phyloP scores from a whole-genome alignment of 2,329 filamentous ascomycete species.

The Colletotrichum filicis region DNA sequence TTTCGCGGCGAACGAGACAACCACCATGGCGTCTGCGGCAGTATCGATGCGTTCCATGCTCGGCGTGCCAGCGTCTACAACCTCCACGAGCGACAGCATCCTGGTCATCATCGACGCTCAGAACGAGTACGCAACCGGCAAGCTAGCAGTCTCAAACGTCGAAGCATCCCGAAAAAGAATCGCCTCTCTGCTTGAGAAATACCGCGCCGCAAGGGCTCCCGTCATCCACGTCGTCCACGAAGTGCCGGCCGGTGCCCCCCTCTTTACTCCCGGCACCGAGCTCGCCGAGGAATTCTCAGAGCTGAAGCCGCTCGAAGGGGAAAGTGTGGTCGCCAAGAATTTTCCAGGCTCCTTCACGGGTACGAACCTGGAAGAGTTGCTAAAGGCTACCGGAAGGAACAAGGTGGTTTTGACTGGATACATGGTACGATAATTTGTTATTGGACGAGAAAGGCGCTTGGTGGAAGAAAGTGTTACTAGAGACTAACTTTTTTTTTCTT shows the following conservation, averaged over 20 bases:
- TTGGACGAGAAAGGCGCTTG: too few species aligned
- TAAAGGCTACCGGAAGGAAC: slow-evolving; percentile 60
- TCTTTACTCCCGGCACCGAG: slow-evolving; percentile 72
- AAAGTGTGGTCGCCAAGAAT: slow-evolving; percentile 69
- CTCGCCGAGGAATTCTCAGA: slow-evolving; percentile 71
- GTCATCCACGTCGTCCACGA: slow-evolving; percentile 72
- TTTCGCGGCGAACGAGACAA: too few species aligned
- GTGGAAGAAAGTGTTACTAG: slow-evolving; percentile 22
- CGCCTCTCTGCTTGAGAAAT: slow-evolving; percentile 64
- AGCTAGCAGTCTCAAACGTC: slow-evolving; percentile 65
- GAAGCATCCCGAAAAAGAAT: slow-evolving; percentile 65
- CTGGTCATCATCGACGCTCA: slow-evolving; percentile 77
- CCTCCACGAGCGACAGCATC: slow-evolving; percentile 65
- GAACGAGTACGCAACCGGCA: slow-evolving; percentile 72
- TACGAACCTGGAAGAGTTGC: slow-evolving; percentile 64
- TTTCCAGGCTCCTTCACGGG: slow-evolving; percentile 70
- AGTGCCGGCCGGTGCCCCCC: slow-evolving; percentile 67
- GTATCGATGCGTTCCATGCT: slow-evolving; percentile 57
- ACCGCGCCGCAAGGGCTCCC: slow-evolving; percentile 60
- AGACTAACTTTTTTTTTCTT: background rate
- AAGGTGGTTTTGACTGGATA: slow-evolving; percentile 72
- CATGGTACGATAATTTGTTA: slow-evolving; percentile 51
- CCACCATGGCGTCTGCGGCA: slow-evolving; percentile 31
- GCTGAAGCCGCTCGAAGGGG: slow-evolving; percentile 61
- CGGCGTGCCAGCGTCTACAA: slow-evolving; percentile 64